Evolutionary conservation across 495 filamentous ascomycete species (phyloP), one percentile per base, ranked within the genome.

Genomic region (Penicillium roqueforti): DNA sequence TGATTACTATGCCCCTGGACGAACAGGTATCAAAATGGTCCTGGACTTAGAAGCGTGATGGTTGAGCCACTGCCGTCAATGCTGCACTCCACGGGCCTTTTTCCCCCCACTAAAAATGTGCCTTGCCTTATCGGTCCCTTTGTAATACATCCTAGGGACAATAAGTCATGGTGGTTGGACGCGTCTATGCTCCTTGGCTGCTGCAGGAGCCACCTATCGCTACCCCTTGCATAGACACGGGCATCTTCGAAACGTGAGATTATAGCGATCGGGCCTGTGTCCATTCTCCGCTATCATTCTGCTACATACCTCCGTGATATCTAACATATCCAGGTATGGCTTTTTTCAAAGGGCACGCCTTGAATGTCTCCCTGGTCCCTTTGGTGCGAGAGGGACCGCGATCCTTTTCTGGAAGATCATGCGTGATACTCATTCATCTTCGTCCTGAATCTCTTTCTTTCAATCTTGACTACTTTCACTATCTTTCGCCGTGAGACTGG

Each of bases 1-100:
- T 48, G 72, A 83, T 56, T 84, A 85, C 63, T 85, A 85, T 61
- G 78, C 76, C 37, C 69, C 70, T 61, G 80, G 80, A 40, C 71
- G 83, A 38, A 77, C 72, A 34, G 80, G 76, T 4, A 74, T 84
- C 46, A 76, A 68, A 58, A 84, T 85, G 81, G 49, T 74, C 40
- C 66, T 81, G 34, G 67, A 72, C 52, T 64, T 79, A 41, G 59
- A 69, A 53, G 32, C 53, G 58, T 66, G 70, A 54, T 52, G 39
- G 43, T 53, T 69, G 62, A 58, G 47, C 56, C 53, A 56, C 63
- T 43, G 49, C 47, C 41, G 47, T 58, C 47, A 41, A 34, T 41
- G 28, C 51, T 18, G 36, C 25, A 34, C 46, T 18, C 36, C 19
- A 42, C 23, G 53, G 22, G 34, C 50, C 34, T 29, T 54, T 56